Evolutionary conservation across 2,329 filamentous ascomycete genomes (phyloP).

Genomic region (Botrytis fabae): DNA sequence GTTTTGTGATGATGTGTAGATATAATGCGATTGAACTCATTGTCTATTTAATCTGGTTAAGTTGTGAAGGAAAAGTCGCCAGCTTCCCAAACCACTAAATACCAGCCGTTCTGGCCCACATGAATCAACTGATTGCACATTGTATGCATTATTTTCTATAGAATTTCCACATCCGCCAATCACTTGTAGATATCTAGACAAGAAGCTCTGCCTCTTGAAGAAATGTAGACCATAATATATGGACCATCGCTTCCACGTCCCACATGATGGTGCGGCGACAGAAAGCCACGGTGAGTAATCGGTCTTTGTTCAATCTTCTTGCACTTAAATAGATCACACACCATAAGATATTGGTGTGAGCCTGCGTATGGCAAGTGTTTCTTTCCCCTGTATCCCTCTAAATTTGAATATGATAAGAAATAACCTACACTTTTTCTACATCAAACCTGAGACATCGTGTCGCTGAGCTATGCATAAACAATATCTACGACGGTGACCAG

Average conservation of each 20-base stretch:
- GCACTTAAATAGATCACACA: conserved; percentile 21
- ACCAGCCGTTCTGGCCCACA: background rate
- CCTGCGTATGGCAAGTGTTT: conserved; percentile 19
- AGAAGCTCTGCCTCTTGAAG: background rate
- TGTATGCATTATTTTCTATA: background rate
- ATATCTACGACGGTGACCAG: background rate
- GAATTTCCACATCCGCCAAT: no score
- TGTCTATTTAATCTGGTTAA: background rate
- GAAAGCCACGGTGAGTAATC: conserved; percentile 21
- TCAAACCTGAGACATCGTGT: no score
- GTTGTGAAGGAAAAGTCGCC: no score
- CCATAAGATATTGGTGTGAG: conserved; percentile 20
- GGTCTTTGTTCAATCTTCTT: conserved; percentile 15
- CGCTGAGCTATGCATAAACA: no score
- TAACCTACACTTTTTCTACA: background rate
- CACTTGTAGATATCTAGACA: background rate
- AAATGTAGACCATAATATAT: conserved; percentile 19
- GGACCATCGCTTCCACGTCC: conserved; percentile 21
- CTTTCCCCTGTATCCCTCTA: background rate
- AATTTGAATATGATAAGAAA: background rate
- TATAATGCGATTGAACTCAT: no score
- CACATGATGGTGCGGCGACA: conserved; percentile 17
- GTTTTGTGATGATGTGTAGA: background rate
- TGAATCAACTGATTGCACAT: background rate
- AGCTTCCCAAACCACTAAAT: background rate